Conservation (phyloP, 129 eudicot species). For the Rutidosis leptorrhynchoides region DNA sequence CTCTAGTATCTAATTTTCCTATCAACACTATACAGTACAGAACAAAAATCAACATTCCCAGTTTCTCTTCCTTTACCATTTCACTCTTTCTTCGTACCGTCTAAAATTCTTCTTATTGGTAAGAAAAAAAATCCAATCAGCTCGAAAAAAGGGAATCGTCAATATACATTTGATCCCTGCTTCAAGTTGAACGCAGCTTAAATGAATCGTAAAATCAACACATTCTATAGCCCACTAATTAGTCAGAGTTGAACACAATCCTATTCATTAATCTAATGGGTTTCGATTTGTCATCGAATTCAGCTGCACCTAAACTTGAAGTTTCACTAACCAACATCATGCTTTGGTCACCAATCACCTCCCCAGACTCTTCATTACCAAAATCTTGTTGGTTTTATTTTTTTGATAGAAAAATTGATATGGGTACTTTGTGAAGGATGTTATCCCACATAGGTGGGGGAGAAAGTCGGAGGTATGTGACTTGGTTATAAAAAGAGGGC, state of each 20-base stretch:
- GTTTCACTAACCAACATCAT: conserved; percentile 13
- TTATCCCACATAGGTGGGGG: too few species aligned
- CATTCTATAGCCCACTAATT: not conserved
- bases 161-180: not conserved
- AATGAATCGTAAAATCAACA: not conserved
- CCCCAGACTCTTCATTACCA: conserved; percentile 48
- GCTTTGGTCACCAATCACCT: conserved; percentile 12
- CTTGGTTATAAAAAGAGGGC: too few species aligned
- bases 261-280: conserved; percentile 45
- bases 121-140: conserved; percentile 4
- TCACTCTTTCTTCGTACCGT: not conserved
- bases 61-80: not conserved
- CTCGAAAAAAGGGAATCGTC: not conserved
- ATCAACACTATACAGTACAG: not conserved
- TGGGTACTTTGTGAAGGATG: too few species aligned
- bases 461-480: too few species aligned
- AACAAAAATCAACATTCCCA: not conserved
- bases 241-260: conserved; percentile 9
- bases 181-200: not conserved
- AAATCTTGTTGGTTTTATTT: too few species aligned
- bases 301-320: conserved; percentile 15
- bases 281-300: conserved; percentile 47
- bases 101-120: conserved; percentile 9
- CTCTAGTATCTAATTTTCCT: not conserved
- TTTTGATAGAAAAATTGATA: too few species aligned